A percentile compares a stretch with the other conserved stretches of the same genome.
These are phyloP conservation scores for Neurospora sp. DNA, from an alignment of 495 filamentous ascomycete species.

Conservation along the genomic window DNA sequence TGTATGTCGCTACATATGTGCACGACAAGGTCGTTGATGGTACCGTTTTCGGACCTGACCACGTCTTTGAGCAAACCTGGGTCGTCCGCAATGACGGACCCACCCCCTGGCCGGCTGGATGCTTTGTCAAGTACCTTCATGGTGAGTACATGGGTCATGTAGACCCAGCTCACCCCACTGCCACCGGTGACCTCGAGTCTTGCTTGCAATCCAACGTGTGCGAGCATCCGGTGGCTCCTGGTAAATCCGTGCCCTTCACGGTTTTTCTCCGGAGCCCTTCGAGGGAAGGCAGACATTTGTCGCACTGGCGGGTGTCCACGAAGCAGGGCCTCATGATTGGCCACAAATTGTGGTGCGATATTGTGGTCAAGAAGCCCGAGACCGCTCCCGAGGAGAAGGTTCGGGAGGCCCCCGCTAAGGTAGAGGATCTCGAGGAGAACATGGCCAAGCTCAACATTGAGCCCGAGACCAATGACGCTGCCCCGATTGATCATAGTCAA, in stretches of 20 bases:
- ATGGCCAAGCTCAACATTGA: constrained; percentile 12
- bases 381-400: constrained; percentile 1
- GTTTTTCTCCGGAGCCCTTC: constrained; percentile 72
- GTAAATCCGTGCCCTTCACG: constrained; percentile 68
- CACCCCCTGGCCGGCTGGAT: constrained; percentile 73
- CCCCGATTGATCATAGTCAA: constrained; percentile 37
- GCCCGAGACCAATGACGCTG: constrained; percentile 6
- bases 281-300: constrained; percentile 65
- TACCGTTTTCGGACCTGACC: constrained; percentile 53
- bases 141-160: constrained; percentile 93
- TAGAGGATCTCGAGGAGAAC: constrained; percentile 14
- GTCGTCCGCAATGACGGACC: constrained; percentile 78
- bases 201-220: constrained; percentile 76
- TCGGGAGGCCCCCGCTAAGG: not conserved
- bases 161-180: constrained; percentile 64
- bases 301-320: constrained; percentile 91
- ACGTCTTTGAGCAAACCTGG: constrained; percentile 84
- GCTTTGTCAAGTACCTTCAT: constrained; percentile 81
- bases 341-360: constrained; percentile 89
- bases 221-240: constrained; percentile 54
- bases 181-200: constrained; percentile 56
- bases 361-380: constrained; percentile 49
- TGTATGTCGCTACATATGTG: constrained; percentile 66
- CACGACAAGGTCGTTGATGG: constrained; percentile 72
- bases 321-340: constrained; percentile 77